A percentile compares a stretch with the other conserved stretches of the same genome.
Conservation (phyloP, 176 grass and related monocot genomes). For the Luzula sylvatica region DNA sequence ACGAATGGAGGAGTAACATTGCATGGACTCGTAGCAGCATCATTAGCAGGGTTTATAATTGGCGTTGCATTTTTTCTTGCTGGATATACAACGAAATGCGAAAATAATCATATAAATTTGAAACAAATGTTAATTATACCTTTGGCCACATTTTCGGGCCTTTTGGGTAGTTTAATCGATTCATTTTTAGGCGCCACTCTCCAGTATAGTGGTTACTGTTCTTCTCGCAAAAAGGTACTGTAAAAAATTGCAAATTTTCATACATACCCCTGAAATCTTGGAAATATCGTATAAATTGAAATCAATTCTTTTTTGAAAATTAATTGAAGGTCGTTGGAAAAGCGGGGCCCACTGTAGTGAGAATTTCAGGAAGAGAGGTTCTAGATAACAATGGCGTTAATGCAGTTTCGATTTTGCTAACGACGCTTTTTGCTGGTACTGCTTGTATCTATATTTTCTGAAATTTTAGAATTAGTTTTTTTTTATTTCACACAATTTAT, state of each 20-base stretch:
- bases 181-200: constrained; percentile 75
- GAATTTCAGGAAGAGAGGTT: constrained; percentile 75
- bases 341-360: constrained; percentile 41
- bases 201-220: constrained; percentile 84
- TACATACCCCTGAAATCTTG: not conserved
- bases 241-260: not conserved
- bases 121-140: constrained; percentile 69
- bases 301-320: constrained; percentile 6
- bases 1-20: constrained; percentile 82
- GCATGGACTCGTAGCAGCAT: constrained; percentile 61
- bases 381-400: constrained; percentile 86
- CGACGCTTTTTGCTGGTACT: constrained; percentile 40
- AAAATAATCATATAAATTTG: constrained; percentile 32
- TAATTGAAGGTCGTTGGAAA: constrained; percentile 58
- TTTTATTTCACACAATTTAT: not conserved
- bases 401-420: constrained; percentile 57
- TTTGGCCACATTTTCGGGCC: constrained; percentile 52
- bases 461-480: constrained; percentile 1
- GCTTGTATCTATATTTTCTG: constrained; percentile 59
- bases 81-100: constrained; percentile 64
- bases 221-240: constrained; percentile 61
- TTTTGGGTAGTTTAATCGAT: constrained; percentile 80
- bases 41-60: constrained; percentile 63
- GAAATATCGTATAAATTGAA: not conserved
- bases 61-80: constrained; percentile 67